A percentile compares a stretch with the other conserved stretches of the same genome.
phyloP scores from a whole-genome alignment of 495 filamentous ascomycete genomes.

The Podospora appendiculata region DNA sequence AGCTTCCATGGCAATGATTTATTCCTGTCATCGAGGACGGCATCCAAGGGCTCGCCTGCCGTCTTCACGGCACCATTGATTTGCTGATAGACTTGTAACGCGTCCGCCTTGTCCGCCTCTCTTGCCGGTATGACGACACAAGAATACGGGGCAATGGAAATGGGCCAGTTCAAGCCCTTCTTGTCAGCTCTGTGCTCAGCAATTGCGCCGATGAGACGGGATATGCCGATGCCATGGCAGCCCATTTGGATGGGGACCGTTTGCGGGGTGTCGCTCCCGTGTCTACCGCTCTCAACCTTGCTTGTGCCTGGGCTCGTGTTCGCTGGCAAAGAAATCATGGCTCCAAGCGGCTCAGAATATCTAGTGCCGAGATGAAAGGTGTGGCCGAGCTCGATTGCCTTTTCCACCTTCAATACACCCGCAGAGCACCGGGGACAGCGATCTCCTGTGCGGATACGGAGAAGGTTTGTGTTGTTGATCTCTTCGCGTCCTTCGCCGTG shows the following conservation, averaged over 20 bases:
- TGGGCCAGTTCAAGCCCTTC: conserved; percentile 82
- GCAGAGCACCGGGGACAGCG: conserved; percentile 59
- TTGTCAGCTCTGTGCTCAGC: conserved; percentile 65
- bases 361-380: conserved; percentile 90
- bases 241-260: conserved; percentile 74
- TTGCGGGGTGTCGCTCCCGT: conserved; percentile 4
- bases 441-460: conserved; percentile 61
- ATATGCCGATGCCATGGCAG: conserved; percentile 92
- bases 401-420: conserved; percentile 57
- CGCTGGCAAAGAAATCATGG: conserved; percentile 41
- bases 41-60: conserved; percentile 30
- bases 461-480: conserved; percentile 42
- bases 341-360: conserved; percentile 69
- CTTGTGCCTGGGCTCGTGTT: neutral
- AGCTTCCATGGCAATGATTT: conserved; percentile 73
- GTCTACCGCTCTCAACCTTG: conserved; percentile 9
- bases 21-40: conserved; percentile 68
- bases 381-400: conserved; percentile 83
- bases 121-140: conserved; percentile 58
- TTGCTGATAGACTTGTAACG: conserved; percentile 49
- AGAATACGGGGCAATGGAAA: conserved; percentile 78
- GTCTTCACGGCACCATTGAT: conserved; percentile 1
- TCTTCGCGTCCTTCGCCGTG: conserved; percentile 1
- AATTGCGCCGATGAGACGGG: conserved; percentile 80
- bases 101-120: conserved; percentile 41